Conservation (phyloP, 1,284 basidiomycete species). For the Ganoderma multipileum region DNA sequence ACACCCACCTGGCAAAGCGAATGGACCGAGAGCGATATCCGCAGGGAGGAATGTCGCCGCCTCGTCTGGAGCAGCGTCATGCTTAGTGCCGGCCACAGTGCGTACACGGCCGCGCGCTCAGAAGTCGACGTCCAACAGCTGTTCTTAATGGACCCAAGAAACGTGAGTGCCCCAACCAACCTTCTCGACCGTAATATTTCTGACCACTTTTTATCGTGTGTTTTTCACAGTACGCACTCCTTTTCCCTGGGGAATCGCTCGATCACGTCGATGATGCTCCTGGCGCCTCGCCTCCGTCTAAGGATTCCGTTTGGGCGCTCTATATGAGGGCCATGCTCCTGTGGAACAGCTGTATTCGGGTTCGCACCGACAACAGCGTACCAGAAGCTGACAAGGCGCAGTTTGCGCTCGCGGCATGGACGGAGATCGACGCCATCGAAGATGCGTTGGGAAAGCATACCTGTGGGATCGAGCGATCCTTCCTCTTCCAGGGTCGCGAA, state of each 20-base stretch:
- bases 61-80: conserved; percentile 74
- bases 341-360: conserved; percentile 74
- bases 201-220: not conserved
- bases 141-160: conserved; percentile 68
- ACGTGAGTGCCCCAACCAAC: conserved; percentile 53
- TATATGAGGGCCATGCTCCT: conserved; percentile 72
- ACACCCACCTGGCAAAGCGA: conserved; percentile 68
- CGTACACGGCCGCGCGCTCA: conserved; percentile 58
- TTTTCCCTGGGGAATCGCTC: conserved; percentile 73
- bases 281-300: conserved; percentile 45
- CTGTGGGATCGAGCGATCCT: conserved; percentile 69
- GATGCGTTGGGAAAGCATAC: conserved; percentile 66
- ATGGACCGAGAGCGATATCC: conserved; percentile 68
- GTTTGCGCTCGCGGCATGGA: conserved; percentile 72
- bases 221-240: conserved; percentile 59
- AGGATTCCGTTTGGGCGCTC: conserved; percentile 75
- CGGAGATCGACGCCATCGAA: conserved; percentile 72
- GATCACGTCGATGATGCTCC: conserved; percentile 28
- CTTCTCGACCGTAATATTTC: not conserved
- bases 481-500: conserved; percentile 73
- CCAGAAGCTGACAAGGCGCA: conserved; percentile 58
- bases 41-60: conserved; percentile 71
- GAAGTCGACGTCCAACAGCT: conserved; percentile 51
- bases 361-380: conserved; percentile 51
- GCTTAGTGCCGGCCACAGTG: conserved; percentile 66